Conservation (phyloP, 2,329 filamentous ascomycete species). For the Cladosporium sp. region DNA sequence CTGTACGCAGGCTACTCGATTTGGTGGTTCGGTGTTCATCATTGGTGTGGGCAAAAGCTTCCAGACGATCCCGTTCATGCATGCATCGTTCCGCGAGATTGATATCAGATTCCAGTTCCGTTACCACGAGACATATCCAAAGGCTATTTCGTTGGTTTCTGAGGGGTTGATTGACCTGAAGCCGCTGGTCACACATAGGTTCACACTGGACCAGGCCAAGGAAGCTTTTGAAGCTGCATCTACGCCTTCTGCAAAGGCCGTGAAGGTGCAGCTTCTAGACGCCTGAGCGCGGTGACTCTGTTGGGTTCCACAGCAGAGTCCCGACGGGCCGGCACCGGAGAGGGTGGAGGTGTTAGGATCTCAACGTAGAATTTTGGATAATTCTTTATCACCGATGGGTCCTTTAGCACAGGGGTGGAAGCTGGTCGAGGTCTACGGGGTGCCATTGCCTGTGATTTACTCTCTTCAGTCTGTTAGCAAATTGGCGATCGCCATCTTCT, state of each 20-base stretch:
- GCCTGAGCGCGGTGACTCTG: slow-evolving; percentile 13
- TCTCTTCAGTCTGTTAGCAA: slow-evolving; percentile 18
- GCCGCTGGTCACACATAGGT: slow-evolving; percentile 38
- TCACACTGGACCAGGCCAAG: slow-evolving; percentile 33
- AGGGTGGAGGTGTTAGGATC: not conserved
- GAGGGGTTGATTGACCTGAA: slow-evolving; percentile 37
- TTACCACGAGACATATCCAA: slow-evolving; percentile 39
- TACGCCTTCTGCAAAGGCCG: slow-evolving; percentile 31
- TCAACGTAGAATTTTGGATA: slow-evolving; percentile 9
- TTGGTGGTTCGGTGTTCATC: slow-evolving; percentile 36
- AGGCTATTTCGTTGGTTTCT: slow-evolving; percentile 38
- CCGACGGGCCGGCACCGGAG: not conserved
- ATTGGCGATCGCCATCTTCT: slow-evolving; percentile 27
- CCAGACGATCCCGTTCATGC: slow-evolving; percentile 38
- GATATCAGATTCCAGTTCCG: slow-evolving; percentile 39
- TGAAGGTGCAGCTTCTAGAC: slow-evolving; percentile 34
- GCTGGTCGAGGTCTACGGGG: not conserved
- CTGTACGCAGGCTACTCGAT: slow-evolving; percentile 22
- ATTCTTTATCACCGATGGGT: not conserved
- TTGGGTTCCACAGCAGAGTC: slow-evolving; percentile 1
- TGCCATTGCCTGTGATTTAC: not conserved
- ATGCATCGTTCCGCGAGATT: slow-evolving; percentile 35
- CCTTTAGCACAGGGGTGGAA: not conserved
- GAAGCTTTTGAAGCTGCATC: slow-evolving; percentile 36
- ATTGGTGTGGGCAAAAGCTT: slow-evolving; percentile 35